Conservation (phyloP, 108 stramenopile genomes). For the Skeletonema costatum region DNA sequence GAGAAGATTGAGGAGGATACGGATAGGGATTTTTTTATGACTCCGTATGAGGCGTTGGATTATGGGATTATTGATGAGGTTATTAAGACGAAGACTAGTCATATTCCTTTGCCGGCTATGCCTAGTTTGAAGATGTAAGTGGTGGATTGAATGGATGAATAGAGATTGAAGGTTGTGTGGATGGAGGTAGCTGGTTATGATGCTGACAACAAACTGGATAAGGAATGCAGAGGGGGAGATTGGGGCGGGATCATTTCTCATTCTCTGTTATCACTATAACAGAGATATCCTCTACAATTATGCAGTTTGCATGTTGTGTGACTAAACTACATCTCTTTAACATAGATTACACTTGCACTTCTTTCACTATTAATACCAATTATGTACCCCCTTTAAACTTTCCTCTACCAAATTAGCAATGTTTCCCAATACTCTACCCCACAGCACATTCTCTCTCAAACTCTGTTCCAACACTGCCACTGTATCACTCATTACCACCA, state of each 20-base stretch:
- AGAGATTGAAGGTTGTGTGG: no score
- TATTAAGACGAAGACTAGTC: constrained; percentile 91
- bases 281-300: neutral
- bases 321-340: no score
- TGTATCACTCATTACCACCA: neutral
- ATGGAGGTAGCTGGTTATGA: neutral
- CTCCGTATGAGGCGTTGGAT: constrained; percentile 91
- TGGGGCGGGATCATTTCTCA: neutral
- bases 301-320: no score
- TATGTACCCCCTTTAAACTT: constrained; percentile 4
- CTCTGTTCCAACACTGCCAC: constrained; percentile 4
- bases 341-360: no score
- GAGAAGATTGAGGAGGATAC: constrained; percentile 96
- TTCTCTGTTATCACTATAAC: neutral
- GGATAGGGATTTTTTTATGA: constrained; percentile 98
- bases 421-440: constrained; percentile 35
- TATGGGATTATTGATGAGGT: constrained; percentile 98
- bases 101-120: constrained; percentile 85
- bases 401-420: constrained; percentile 22
- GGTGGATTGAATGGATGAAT: no score
- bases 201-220: neutral
- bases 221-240: neutral
- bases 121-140: constrained; percentile 48
- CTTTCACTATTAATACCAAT: neutral
- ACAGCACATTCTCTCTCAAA: constrained; percentile 23